These are phyloP conservation scores for Viola pubescens DNA, from an alignment of 441 rosid species.

Conservation along the genomic window DNA sequence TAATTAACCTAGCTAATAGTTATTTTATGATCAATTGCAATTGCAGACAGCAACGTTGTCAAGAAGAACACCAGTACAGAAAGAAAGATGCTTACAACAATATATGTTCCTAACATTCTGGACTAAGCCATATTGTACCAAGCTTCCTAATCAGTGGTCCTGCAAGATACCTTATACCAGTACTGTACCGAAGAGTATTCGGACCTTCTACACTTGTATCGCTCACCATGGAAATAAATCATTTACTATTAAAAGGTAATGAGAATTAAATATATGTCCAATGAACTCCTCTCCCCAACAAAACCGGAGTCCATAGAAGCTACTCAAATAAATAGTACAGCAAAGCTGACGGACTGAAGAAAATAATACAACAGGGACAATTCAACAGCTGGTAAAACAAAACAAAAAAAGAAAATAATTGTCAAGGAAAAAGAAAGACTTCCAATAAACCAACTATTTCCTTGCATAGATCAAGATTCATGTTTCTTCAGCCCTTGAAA, in stretches of 20 bases:
- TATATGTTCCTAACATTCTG: too few species aligned
- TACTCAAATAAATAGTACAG: constrained; percentile 1
- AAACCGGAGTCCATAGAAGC: constrained; percentile 8
- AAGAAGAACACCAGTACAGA: too few species aligned
- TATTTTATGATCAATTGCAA: too few species aligned
- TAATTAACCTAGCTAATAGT: too few species aligned
- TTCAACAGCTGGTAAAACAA: background rate
- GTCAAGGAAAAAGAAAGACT: background rate
- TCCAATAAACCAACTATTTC: background rate
- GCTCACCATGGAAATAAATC: too few species aligned
- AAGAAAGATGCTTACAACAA: too few species aligned
- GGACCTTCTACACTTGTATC: too few species aligned
- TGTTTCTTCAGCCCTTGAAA: background rate
- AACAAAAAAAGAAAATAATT: background rate
- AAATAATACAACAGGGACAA: constrained; percentile 2
- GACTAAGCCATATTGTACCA: too few species aligned
- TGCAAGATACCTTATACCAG: too few species aligned
- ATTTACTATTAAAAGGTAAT: background rate
- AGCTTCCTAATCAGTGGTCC: too few species aligned
- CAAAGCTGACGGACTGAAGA: background rate
- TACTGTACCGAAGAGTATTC: too few species aligned
- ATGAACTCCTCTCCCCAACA: constrained; percentile 6
- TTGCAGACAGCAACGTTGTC: too few species aligned
- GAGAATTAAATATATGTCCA: background rate
- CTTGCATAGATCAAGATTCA: background rate